Base-by-base conservation (phyloP, 345 rosid genomes). In the Draba incana region DNA sequence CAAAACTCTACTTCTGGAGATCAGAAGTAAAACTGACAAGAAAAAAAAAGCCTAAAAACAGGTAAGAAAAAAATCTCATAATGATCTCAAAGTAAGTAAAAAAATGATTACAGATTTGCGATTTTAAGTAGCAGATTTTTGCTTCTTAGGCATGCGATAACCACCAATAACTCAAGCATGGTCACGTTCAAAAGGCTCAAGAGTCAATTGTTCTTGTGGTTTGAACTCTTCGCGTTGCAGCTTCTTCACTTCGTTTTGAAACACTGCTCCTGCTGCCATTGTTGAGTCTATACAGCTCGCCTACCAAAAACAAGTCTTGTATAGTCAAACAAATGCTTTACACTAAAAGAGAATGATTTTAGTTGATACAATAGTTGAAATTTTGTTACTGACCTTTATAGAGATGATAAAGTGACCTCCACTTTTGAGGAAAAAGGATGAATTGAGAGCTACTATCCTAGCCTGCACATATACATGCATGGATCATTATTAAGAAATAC, bases 341-440 rank as follows among this genome's bases (percentile, higher is more conserved):
- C 30, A 57, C 15, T 16, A 16, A 57, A 39, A 7, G 33, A 39
- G 14, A 56, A 57, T 11, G 47, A 11, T 57, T 28, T 39, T 56
- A 10, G 16, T 10, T 20, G 10, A 16, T 16, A 16, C 28, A 37
- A 10, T 16, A n/a, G 44, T 56, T 3, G 9, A 35, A 35, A 2
- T 35, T 35, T 14, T 15, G 45, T 25, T 45, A 75, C 87, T n/a
- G 47, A 95, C 99, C 99, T 95, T 95, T 39, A 95, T 95, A 31
- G 99, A 95, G 56, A 95, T 95, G 8, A 95, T 97, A 79, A 89
- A 95, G 77, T 95, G 97, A 4, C 98, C 98, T 42, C 97, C 97
- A 28, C 98, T 45, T 78, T 95, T 95, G 39, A 95, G 84, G 33
- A 92, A 95, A 76, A 76, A 89, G 1, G 89, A 82, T 6, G 91